phyloP scores from a whole-genome alignment of 331 rosid genomes.

The Acacia concinna region DNA sequence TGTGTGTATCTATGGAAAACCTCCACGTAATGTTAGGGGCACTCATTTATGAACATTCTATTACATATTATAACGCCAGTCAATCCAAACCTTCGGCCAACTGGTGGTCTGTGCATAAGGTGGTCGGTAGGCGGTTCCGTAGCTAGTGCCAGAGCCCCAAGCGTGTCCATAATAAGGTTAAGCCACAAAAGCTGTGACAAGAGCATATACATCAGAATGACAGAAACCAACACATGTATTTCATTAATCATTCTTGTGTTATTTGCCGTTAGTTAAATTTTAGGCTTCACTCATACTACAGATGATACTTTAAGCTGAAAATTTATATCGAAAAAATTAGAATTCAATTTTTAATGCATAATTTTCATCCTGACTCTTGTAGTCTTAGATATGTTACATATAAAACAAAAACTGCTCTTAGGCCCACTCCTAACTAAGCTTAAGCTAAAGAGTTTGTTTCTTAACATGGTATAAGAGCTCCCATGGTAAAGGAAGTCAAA shows the following conservation, averaged over 20 bases:
- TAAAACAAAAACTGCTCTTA: neutral
- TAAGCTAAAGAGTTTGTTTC: neutral
- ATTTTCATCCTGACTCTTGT: slow-evolving; percentile 5
- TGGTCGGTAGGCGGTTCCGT: slow-evolving; percentile 96
- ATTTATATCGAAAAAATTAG: neutral
- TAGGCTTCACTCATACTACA: neutral
- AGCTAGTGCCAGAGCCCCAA: slow-evolving; percentile 97
- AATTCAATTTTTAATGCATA: neutral
- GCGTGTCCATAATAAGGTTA: slow-evolving; percentile 97
- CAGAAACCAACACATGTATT: slow-evolving; percentile 9
- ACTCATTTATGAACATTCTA: slow-evolving; percentile 2
- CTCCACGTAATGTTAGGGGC: neutral
- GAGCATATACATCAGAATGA: slow-evolving; percentile 31
- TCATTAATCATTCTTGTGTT: neutral
- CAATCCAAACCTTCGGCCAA: slow-evolving; percentile 79
- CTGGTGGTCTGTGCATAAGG: slow-evolving; percentile 85
- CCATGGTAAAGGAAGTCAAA: neutral
- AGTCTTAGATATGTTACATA: neutral
- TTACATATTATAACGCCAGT: slow-evolving; percentile 21
- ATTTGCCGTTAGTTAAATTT: neutral
- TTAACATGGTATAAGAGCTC: neutral
- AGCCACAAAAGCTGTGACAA: slow-evolving; percentile 89
- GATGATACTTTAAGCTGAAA: neutral
- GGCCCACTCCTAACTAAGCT: neutral
- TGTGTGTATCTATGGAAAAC: neutral